Base-by-base conservation (phyloP, 2,329 filamentous ascomycete genomes). In the Hypoxylon sp. region DNA sequence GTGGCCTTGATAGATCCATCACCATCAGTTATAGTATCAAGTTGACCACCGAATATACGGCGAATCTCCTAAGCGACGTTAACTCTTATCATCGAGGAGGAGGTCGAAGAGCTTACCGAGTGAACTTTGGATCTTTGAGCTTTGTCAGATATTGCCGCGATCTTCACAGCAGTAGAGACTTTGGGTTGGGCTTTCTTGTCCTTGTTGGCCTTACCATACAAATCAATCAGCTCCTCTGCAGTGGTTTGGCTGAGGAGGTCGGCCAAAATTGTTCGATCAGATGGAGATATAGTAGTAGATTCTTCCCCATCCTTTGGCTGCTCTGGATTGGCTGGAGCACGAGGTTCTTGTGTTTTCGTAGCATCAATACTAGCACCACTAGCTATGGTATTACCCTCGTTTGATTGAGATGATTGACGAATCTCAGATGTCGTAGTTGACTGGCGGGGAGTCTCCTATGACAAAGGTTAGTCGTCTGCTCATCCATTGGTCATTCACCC, bases 21-120 rank as follows among this genome's bases (percentile, higher is more conserved):
- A 19, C 77, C 77, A 44, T 84, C 81, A 1, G 94, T 97, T 17
- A 84, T 84, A 1, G 93, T 97, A 64, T 97, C 93, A 55, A 97
- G 85, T 62, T 88, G 87, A 2, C 90, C 91, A n/a, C 84, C 83
- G 79, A 97, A 97, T 67, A 97, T 91, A 44, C 91, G 90, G 26
- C 94, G 92, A 50, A 97, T 83, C 83, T 88, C 84, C 75, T 83
- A 53, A 10, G 11, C 3, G 9, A 24, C 19, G 63, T 79, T 55
- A 78, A 63, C 65, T 33, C 54, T 59, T 50, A 52, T 17, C 33
- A 3, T 29, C 17, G 4, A 11, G 3, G 9, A 10, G 42, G 33
- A 47, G 19, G n/a, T 9, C 46, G 33, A 33, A 39, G n/a, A 1
- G 48, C 33, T 64, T 72, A 82, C 82, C 56, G 85, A 83, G 74